These are phyloP conservation scores for Diplodia seriata DNA, from an alignment of 2,329 filamentous ascomycete genomes.

Conservation along the genomic window DNA sequence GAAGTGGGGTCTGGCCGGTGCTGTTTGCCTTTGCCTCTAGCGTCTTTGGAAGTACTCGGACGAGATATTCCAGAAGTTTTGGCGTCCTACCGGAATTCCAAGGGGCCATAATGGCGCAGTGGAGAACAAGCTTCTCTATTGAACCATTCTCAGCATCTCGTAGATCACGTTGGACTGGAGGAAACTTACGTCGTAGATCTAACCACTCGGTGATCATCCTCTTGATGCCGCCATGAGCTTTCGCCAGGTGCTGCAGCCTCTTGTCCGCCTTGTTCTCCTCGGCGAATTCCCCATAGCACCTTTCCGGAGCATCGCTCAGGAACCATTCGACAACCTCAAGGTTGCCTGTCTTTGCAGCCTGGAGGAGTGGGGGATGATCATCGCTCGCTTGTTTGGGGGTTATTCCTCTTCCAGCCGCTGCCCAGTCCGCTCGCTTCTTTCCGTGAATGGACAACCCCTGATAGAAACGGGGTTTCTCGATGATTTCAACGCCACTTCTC, in stretches of 20 bases:
- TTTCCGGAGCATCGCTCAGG: conserved; percentile 71
- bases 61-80: conserved; percentile 69
- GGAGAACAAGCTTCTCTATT: conserved; percentile 68
- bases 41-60: conserved; percentile 66
- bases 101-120: conserved; percentile 59
- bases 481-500: conserved; percentile 67
- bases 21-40: conserved; percentile 65
- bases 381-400: conserved; percentile 35
- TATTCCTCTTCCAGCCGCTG: conserved; percentile 62
- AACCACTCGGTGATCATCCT: conserved; percentile 69
- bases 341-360: conserved; percentile 63
- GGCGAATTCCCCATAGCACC: conserved; percentile 73
- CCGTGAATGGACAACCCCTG: conserved; percentile 79
- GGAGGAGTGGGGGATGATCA: conserved; percentile 65
- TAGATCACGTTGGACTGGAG: neutral
- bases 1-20: conserved; percentile 69
- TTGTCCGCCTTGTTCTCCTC: conserved; percentile 66
- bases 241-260: conserved; percentile 66
- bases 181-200: conserved; percentile 61
- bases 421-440: conserved; percentile 78
- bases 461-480: conserved; percentile 73
- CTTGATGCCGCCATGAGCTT: conserved; percentile 68
- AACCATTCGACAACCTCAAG: conserved; percentile 80
- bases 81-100: conserved; percentile 51
- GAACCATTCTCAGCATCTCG: neutral